Percentiles rank a stretch among this genome's conserved stretches.
phyloP scores from a whole-genome alignment of 1,139 yeast species.

The Scheffersomyces lignicola region DNA sequence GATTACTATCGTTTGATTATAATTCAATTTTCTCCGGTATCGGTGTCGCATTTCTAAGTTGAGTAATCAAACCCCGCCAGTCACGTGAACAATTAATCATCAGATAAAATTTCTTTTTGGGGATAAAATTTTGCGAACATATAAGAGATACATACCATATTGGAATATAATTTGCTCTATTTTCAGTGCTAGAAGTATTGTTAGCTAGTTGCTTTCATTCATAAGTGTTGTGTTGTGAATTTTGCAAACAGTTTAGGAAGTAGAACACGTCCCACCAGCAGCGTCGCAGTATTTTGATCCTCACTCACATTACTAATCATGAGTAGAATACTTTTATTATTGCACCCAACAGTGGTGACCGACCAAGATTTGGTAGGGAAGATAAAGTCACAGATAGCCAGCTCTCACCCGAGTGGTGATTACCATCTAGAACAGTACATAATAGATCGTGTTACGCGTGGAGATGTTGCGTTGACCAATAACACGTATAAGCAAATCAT shows the following conservation, averaged over 20 bases:
- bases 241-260: no score
- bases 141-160: not conserved
- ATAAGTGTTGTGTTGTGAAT: no score
- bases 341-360: constrained; percentile 75
- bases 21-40: not conserved
- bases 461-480: constrained; percentile 48
- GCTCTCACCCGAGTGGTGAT: constrained; percentile 19
- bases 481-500: constrained; percentile 49
- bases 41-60: no score
- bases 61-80: no score
- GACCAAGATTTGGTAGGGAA: constrained; percentile 49
- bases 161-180: no score
- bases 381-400: constrained; percentile 26
- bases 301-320: constrained; percentile 1
- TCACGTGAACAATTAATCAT: constrained; percentile 1
- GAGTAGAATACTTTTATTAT: constrained; percentile 35
- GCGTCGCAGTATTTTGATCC: no score
- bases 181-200: no score
- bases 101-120: not conserved
- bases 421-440: constrained; percentile 49
- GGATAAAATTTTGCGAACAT: not conserved
- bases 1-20: not conserved
- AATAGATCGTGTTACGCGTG: constrained; percentile 66
- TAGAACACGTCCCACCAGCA: no score
- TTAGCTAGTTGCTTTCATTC: no score